A percentile compares a stretch with the other conserved stretches of the same genome.
Conservation (phyloP, 1,139 yeast species). For the Kodamaea suecica region DNA sequence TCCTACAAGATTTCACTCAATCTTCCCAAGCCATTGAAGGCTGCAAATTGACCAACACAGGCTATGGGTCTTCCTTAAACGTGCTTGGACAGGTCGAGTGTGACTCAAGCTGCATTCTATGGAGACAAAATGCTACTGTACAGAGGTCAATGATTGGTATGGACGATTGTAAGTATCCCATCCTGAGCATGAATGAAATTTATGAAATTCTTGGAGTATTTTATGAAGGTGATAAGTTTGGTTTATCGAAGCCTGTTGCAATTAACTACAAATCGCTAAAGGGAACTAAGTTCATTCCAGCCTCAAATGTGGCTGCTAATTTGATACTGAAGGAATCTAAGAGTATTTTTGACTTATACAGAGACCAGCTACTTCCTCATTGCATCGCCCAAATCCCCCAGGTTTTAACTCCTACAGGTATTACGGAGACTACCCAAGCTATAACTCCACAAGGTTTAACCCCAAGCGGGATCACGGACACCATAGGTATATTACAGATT, state of each 20-base stretch:
- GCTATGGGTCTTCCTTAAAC: conserved; percentile 53
- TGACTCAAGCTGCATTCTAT: conserved; percentile 31
- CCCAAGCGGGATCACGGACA: conserved; percentile 30
- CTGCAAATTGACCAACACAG: conserved; percentile 52
- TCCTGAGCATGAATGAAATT: conserved; percentile 19
- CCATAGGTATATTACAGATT: conserved; percentile 30
- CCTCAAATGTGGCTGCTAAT: too few relatives aligned
- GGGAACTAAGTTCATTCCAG: too few relatives aligned
- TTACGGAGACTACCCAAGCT: too few relatives aligned
- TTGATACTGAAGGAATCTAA: conserved; percentile 19
- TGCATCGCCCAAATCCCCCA: too few relatives aligned
- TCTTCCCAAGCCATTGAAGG: conserved; percentile 35
- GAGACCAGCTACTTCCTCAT: conserved; percentile 1
- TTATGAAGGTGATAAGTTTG: conserved; percentile 15
- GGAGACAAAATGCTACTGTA: not conserved
- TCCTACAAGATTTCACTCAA: conserved; percentile 11
- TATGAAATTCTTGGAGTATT: conserved; percentile 16
- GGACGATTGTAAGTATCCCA: conserved; percentile 20
- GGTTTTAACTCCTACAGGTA: too few relatives aligned
- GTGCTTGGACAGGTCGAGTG: conserved; percentile 48
- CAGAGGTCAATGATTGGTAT: conserved; percentile 27
- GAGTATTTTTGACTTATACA: conserved; percentile 15
- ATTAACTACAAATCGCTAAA: conserved; percentile 16
- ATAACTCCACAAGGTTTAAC: not conserved
- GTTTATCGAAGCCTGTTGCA: conserved; percentile 27